Conservation (phyloP, 208 protist species). For the Zelonia costaricensis region DNA sequence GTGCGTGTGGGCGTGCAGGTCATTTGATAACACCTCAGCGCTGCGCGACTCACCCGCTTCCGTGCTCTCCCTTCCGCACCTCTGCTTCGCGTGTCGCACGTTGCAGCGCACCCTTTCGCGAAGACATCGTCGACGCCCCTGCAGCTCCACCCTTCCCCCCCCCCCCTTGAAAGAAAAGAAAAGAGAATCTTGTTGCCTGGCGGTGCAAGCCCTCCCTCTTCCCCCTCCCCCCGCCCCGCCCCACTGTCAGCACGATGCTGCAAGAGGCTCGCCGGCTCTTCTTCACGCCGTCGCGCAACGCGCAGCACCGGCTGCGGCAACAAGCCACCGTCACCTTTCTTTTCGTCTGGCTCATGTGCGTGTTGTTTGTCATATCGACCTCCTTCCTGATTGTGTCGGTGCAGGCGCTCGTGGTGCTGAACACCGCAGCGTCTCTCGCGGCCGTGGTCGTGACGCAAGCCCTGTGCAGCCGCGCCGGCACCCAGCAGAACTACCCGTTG, state of each 20-base stretch:
- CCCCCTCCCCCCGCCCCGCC: not conserved
- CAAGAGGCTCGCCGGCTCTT: constrained; percentile 18
- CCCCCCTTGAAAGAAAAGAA: too few species aligned
- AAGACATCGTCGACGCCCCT: too few species aligned
- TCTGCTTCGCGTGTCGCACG: too few species aligned
- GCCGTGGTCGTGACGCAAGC: constrained; percentile 38
- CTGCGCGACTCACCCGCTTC: too few species aligned
- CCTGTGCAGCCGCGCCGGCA: constrained; percentile 6
- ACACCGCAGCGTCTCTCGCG: constrained; percentile 39
- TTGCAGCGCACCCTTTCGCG: too few species aligned
- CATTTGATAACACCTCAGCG: too few species aligned
- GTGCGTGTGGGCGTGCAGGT: too few species aligned
- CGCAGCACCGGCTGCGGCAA: constrained; percentile 23
- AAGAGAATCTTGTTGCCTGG: too few species aligned
- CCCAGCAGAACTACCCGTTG: constrained; percentile 33
- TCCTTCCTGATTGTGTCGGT: constrained; percentile 41
- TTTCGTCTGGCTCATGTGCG: constrained; percentile 39
- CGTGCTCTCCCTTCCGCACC: too few species aligned
- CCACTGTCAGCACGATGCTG: constrained; percentile 1
- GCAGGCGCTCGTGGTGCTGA: constrained; percentile 43
- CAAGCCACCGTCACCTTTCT: constrained; percentile 31
- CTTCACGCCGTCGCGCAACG: constrained; percentile 5
- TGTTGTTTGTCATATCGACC: constrained; percentile 34
- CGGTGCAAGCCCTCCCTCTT: not conserved
- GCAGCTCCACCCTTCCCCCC: too few species aligned